A percentile compares a stretch with the other conserved stretches of the same genome.
Evolutionary conservation across 1,284 basidiomycete genomes (phyloP).

Genomic region (Xanthoconium separans): DNA sequence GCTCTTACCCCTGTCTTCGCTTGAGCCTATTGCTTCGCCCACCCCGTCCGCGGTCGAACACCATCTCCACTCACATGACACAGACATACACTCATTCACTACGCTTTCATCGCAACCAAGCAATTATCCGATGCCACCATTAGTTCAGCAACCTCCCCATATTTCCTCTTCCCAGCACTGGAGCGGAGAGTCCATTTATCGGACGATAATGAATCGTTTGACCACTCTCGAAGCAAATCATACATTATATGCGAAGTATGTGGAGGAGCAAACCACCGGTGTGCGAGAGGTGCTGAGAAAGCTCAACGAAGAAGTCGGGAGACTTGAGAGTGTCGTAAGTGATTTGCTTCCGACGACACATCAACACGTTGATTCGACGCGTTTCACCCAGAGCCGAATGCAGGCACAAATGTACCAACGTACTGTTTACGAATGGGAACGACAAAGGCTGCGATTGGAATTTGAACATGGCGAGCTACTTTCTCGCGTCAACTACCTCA

Average conservation of each 20-base stretch:
- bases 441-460: conserved; percentile 65
- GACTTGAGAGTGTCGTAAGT: conserved; percentile 74
- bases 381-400: conserved; percentile 51
- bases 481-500: conserved; percentile 65
- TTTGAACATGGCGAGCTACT: conserved; percentile 67
- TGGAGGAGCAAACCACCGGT: conserved; percentile 85
- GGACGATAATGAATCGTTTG: conserved; percentile 93
- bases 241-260: conserved; percentile 83
- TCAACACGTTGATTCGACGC: not conserved
- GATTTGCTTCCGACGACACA: not conserved
- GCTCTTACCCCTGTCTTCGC: conserved; percentile 13
- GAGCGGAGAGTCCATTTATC: conserved; percentile 91
- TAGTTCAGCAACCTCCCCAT: conserved; percentile 13
- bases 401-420: conserved; percentile 68
- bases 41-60: conserved; percentile 8
- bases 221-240: conserved; percentile 86
- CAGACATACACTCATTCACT: conserved; percentile 7
- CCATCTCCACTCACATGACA: conserved; percentile 1
- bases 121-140: not conserved
- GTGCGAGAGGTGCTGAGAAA: conserved; percentile 76
- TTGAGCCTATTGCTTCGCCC: not conserved
- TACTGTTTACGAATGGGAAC: conserved; percentile 68
- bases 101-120: conserved; percentile 6
- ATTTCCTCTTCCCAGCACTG: conserved; percentile 11
- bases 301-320: conserved; percentile 81